phyloP scores from a whole-genome alignment of 1,284 basidiomycete genomes.

The Meira miltonrushii region DNA sequence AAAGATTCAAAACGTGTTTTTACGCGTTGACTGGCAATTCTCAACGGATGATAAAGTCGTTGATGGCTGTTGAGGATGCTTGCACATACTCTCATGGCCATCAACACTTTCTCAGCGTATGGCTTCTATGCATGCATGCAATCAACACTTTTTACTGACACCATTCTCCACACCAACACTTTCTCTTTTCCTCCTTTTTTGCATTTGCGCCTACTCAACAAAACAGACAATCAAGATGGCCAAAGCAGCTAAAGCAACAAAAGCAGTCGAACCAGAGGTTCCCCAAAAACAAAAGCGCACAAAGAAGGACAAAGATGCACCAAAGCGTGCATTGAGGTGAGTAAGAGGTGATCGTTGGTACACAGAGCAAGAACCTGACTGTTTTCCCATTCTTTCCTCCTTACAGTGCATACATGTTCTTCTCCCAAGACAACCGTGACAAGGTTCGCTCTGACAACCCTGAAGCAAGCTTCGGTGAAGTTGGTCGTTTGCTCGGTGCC shows the following conservation, averaged over 20 bases:
- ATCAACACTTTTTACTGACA: too few species aligned
- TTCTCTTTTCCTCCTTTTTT: too few species aligned
- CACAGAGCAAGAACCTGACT: background rate
- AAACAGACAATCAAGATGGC: slow-evolving; percentile 32
- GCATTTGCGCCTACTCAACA: too few species aligned
- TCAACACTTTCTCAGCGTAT: too few species aligned
- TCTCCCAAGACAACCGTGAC: slow-evolving; percentile 90
- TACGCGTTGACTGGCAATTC: too few species aligned
- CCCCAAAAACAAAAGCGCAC: slow-evolving; percentile 57
- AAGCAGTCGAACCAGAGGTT: slow-evolving; percentile 30
- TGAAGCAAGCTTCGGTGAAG: slow-evolving; percentile 86
- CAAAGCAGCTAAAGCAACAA: slow-evolving; percentile 46
- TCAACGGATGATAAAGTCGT: too few species aligned
- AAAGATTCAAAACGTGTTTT: too few species aligned
- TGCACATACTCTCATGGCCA: too few species aligned
- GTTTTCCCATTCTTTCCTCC: background rate
- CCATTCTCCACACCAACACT: too few species aligned
- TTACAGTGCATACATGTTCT: slow-evolving; percentile 84
- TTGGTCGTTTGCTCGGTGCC: slow-evolving; percentile 78
- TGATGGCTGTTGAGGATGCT: too few species aligned
- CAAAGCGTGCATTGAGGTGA: slow-evolving; percentile 76
- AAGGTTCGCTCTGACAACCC: slow-evolving; percentile 92
- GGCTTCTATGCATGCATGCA: too few species aligned
- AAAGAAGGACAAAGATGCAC: slow-evolving; percentile 77
- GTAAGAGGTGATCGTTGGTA: background rate